Conservation (phyloP, 2,329 filamentous ascomycete genomes). For the Fusarium sp. region DNA sequence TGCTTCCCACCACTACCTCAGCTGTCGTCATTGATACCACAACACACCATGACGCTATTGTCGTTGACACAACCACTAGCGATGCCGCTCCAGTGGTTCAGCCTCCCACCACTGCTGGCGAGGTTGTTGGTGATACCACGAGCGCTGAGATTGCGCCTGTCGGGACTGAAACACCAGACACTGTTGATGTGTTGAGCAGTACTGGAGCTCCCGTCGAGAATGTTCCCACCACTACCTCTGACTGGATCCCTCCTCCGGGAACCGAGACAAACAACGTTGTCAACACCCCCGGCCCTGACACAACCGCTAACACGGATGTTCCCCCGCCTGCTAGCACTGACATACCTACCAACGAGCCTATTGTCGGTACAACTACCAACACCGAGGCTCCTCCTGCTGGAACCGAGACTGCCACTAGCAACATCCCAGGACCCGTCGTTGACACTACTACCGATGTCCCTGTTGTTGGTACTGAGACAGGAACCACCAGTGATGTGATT, state of each 20-base stretch:
- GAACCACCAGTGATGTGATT: too few relatives aligned
- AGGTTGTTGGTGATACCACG: neutral
- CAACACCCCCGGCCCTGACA: neutral
- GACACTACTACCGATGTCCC: too few relatives aligned
- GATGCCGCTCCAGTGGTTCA: neutral
- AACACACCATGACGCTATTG: neutral
- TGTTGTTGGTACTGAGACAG: too few relatives aligned
- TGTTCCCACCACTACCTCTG: neutral
- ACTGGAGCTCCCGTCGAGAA: too few relatives aligned
- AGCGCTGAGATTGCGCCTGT: neutral
- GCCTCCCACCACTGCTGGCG: neutral
- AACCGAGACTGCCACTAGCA: neutral
- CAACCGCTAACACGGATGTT: neutral
- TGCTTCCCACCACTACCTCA: too few relatives aligned
- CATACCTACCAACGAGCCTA: too few relatives aligned
- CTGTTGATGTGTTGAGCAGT: too few relatives aligned
- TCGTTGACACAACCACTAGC: conserved; percentile 6
- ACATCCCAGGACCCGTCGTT: too few relatives aligned
- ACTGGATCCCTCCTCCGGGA: conserved; percentile 8
- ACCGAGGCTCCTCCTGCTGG: neutral
- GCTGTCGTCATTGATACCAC: too few relatives aligned
- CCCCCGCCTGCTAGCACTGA: too few relatives aligned
- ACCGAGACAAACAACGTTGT: neutral
- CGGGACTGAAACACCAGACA: too few relatives aligned
- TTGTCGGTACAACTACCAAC: neutral